Percentiles rank a stretch among this genome's conserved stretches.
Evolutionary conservation across 2,329 filamentous ascomycete genomes (phyloP).

Genomic region (Xylariales sp.): DNA sequence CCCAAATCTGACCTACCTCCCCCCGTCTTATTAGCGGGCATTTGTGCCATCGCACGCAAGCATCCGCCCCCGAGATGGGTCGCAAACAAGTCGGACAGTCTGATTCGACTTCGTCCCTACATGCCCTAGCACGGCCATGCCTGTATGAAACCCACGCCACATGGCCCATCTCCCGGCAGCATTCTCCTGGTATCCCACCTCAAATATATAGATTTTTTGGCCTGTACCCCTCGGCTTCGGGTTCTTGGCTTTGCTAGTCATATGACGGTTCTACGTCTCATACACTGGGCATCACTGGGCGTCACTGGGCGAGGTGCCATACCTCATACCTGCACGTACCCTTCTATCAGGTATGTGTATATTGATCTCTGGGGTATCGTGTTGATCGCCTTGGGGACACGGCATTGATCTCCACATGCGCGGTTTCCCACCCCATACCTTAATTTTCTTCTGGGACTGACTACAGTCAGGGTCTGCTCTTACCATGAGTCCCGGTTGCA

Average conservation of each 20-base stretch:
- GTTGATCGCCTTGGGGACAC: slow-evolving; percentile 20
- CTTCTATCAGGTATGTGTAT: slow-evolving; percentile 12
- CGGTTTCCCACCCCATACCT: slow-evolving; percentile 20
- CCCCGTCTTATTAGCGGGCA: too few species aligned
- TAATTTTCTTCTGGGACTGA: slow-evolving; percentile 19
- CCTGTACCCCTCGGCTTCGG: too few species aligned
- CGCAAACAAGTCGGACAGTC: neutral
- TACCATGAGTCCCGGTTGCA: slow-evolving; percentile 18
- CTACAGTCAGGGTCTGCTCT: slow-evolving; percentile 18
- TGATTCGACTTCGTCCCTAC: neutral
- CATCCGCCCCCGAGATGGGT: neutral
- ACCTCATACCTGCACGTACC: neutral
- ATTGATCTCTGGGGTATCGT: slow-evolving; percentile 18
- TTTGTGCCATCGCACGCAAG: neutral
- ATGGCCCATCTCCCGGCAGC: neutral
- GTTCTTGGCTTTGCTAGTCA: too few species aligned
- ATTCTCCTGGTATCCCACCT: neutral
- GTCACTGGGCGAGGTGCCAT: too few species aligned
- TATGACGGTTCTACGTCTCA: too few species aligned
- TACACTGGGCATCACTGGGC: too few species aligned
- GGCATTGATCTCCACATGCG: slow-evolving; percentile 25
- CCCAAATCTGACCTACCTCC: too few species aligned
- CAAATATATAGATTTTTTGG: too few species aligned
- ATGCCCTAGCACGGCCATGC: neutral
- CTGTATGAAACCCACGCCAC: neutral